These are phyloP conservation scores for Nelumbo lutea DNA, from an alignment of 164 flowering plant species.

Conservation along the genomic window DNA sequence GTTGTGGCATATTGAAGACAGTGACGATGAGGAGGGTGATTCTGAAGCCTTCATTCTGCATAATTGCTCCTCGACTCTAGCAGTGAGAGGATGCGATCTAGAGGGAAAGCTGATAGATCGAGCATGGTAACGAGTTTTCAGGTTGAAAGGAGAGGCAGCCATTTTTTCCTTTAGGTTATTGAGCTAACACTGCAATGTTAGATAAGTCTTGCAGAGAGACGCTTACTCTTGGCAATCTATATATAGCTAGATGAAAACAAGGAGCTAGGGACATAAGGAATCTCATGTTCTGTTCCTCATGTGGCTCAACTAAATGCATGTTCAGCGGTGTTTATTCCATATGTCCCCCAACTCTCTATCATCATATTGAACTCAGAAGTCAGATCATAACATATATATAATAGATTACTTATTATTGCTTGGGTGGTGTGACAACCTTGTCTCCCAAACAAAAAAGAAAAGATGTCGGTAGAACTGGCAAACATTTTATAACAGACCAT, in stretches of 20 bases:
- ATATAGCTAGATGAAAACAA: background rate
- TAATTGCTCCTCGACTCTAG: slow-evolving; percentile 13
- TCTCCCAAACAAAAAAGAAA: background rate
- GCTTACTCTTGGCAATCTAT: background rate
- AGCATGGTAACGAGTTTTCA: slow-evolving; percentile 11
- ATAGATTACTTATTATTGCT: background rate
- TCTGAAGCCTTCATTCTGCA: slow-evolving; percentile 18
- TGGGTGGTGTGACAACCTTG: background rate
- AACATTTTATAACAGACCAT: too few species aligned
- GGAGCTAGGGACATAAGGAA: slow-evolving; percentile 10
- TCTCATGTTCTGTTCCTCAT: slow-evolving; percentile 7
- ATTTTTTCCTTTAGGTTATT: slow-evolving; percentile 1
- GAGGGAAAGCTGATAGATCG: slow-evolving; percentile 31
- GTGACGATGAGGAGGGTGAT: slow-evolving; percentile 17
- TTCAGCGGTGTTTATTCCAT: slow-evolving; percentile 5
- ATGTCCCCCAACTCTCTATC: slow-evolving; percentile 1
- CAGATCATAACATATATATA: background rate
- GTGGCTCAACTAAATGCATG: background rate
- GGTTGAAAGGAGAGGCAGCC: slow-evolving; percentile 9
- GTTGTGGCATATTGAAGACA: slow-evolving; percentile 4
- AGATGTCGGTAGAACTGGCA: too few species aligned
- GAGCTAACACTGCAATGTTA: background rate
- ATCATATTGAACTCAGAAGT: too few species aligned
- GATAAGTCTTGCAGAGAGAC: background rate
- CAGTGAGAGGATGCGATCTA: slow-evolving; percentile 17